Evolutionary conservation across 208 protist species (phyloP).

Genomic region (Wallacemonas sp.): DNA sequence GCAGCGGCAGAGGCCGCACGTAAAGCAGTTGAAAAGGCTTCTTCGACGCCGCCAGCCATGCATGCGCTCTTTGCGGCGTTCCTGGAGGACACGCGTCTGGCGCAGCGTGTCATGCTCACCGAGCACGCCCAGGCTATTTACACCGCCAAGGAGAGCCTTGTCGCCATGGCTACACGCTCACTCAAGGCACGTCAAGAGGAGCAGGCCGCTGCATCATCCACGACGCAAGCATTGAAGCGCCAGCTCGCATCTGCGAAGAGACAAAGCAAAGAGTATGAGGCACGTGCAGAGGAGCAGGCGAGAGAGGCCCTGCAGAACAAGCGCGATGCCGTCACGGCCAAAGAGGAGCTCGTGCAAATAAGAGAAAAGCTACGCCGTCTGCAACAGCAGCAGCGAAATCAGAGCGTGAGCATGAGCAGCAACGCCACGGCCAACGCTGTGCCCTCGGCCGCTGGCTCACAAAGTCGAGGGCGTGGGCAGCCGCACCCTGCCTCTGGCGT

Average conservation of each 20-base stretch:
- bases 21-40: neutral
- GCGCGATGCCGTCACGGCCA: slow-evolving; percentile 15
- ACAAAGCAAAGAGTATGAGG: slow-evolving; percentile 12
- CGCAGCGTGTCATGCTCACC: slow-evolving; percentile 11
- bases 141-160: slow-evolving; percentile 12
- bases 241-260: slow-evolving; percentile 8
- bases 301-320: slow-evolving; percentile 25
- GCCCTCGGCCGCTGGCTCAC: slow-evolving; percentile 22
- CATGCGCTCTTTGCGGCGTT: neutral
- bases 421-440: neutral
- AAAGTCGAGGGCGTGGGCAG: slow-evolving; percentile 1
- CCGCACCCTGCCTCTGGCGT: neutral
- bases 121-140: slow-evolving; percentile 3
- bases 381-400: slow-evolving; percentile 27
- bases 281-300: slow-evolving; percentile 15
- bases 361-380: slow-evolving; percentile 24
- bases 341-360: slow-evolving; percentile 12
- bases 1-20: neutral
- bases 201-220: neutral
- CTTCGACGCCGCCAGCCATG: neutral
- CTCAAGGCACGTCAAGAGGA: slow-evolving; percentile 8
- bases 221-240: slow-evolving; percentile 15
- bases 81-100: slow-evolving; percentile 8
- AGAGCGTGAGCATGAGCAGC: neutral
- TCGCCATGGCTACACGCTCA: slow-evolving; percentile 9